A percentile compares a stretch with the other conserved stretches of the same genome.
Conservation (phyloP, 2,329 filamentous ascomycete genomes). For the Phyllosticta paracitricarpa region DNA sequence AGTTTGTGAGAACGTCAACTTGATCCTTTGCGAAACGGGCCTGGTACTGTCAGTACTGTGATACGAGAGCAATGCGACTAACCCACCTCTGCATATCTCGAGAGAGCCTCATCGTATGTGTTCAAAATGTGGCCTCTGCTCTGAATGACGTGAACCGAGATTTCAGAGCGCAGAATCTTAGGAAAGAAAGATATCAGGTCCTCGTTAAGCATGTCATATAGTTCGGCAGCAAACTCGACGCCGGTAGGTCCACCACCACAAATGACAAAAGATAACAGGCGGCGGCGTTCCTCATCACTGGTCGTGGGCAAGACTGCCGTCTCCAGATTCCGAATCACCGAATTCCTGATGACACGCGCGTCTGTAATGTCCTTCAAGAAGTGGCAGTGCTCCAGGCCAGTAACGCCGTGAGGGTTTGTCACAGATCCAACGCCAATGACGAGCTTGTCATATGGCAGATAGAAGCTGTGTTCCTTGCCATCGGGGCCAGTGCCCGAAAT, state of each 20-base stretch:
- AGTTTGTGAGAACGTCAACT: slow-evolving; percentile 84
- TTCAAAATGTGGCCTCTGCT: slow-evolving; percentile 92
- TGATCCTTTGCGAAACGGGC: slow-evolving; percentile 82
- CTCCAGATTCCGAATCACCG: slow-evolving; percentile 82
- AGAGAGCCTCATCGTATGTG: slow-evolving; percentile 93
- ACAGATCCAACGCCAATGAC: slow-evolving; percentile 85
- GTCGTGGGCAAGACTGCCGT: slow-evolving; percentile 88
- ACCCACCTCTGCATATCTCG: slow-evolving; percentile 69
- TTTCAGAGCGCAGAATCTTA: slow-evolving; percentile 85
- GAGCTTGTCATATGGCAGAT: slow-evolving; percentile 94
- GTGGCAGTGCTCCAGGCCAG: slow-evolving; percentile 84
- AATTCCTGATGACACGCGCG: slow-evolving; percentile 78
- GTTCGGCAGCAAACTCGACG: slow-evolving; percentile 93
- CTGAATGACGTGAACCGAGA: slow-evolving; percentile 95
- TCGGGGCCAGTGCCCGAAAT: slow-evolving; percentile 60
- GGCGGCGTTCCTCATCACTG: slow-evolving; percentile 71
- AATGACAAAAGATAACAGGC: slow-evolving; percentile 89
- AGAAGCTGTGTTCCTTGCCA: slow-evolving; percentile 73
- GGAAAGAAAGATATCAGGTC: slow-evolving; percentile 79
- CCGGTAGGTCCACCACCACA: slow-evolving; percentile 92
- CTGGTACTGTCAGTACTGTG: slow-evolving; percentile 16
- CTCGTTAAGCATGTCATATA: slow-evolving; percentile 94
- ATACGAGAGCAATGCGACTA: background rate
- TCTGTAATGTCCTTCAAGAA: slow-evolving; percentile 95
- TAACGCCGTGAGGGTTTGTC: slow-evolving; percentile 92